Conservation (phyloP, 129 eudicot species). For the Lactuca sativa region DNA sequence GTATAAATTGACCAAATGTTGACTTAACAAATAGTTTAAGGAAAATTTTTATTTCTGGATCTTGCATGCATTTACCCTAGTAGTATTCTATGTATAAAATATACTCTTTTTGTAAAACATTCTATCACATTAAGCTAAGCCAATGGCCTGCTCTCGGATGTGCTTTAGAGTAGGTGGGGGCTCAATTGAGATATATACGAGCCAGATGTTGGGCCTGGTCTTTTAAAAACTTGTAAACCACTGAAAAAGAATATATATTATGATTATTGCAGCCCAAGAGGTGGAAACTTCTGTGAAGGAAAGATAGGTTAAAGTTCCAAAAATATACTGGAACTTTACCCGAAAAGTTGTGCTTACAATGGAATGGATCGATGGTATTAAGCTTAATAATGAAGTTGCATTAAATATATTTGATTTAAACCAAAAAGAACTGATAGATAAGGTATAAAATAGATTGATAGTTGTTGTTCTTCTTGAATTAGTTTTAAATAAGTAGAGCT, state of each 20-base stretch:
- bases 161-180: too few relatives aligned
- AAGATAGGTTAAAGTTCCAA: constrained; percentile 71
- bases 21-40: too few relatives aligned
- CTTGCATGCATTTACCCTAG: too few relatives aligned
- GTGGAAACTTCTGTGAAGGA: constrained; percentile 32
- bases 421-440: constrained; percentile 74
- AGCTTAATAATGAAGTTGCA: constrained; percentile 73
- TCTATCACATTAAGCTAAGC: too few relatives aligned
- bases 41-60: too few relatives aligned
- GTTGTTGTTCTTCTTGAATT: not conserved
- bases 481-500: constrained; percentile 8
- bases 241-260: not conserved
- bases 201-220: too few relatives aligned
- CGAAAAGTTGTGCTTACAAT: constrained; percentile 91
- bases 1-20: too few relatives aligned
- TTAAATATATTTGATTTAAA: constrained; percentile 54
- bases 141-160: too few relatives aligned
- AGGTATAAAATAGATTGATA: constrained; percentile 44
- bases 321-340: constrained; percentile 89
- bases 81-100: too few relatives aligned
- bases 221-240: constrained; percentile 1
- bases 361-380: constrained; percentile 98
- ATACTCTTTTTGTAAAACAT: too few relatives aligned
- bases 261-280: constrained; percentile 22
- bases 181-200: too few relatives aligned